Conservation (phyloP, 139 green algal genomes). For the Zygnema circumcarinatum region DNA sequence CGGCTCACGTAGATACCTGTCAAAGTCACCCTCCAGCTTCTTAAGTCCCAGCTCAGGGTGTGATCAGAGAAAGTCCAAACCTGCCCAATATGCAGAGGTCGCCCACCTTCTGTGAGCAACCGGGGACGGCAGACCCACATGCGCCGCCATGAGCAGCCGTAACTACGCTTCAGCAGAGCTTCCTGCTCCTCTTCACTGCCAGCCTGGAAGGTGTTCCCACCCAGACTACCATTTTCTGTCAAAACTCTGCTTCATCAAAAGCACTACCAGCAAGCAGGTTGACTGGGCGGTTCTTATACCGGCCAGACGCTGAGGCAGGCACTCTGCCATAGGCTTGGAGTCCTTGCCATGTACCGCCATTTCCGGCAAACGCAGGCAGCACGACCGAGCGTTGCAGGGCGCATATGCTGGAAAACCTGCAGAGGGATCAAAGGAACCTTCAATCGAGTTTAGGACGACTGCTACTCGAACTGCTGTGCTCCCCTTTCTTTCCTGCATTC, state of each 20-base stretch:
- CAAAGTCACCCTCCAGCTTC: not conserved
- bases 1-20: constrained; percentile 61
- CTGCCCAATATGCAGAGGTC: not conserved
- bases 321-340: constrained; percentile 22
- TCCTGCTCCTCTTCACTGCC: constrained; percentile 10
- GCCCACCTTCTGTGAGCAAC: constrained; percentile 43
- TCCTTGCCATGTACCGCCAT: constrained; percentile 12
- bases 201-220: not conserved
- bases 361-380: constrained; percentile 40
- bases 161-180: constrained; percentile 16
- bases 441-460: not conserved
- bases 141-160: constrained; percentile 44
- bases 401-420: constrained; percentile 31
- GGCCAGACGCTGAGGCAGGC: constrained; percentile 48
- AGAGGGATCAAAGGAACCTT: not conserved
- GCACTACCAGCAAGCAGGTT: not conserved
- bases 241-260: not conserved
- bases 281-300: too few relatives aligned
- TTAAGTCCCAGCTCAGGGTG: not conserved
- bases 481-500: too few relatives aligned
- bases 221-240: not conserved
- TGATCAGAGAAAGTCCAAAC: not conserved
- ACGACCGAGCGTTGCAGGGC: not conserved
- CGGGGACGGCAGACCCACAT: constrained; percentile 52
- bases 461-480: not conserved